A percentile compares a stretch with the other conserved stretches of the same genome.
phyloP scores from a whole-genome alignment of 2,329 filamentous ascomycete genomes.

The Alternaria sp. region DNA sequence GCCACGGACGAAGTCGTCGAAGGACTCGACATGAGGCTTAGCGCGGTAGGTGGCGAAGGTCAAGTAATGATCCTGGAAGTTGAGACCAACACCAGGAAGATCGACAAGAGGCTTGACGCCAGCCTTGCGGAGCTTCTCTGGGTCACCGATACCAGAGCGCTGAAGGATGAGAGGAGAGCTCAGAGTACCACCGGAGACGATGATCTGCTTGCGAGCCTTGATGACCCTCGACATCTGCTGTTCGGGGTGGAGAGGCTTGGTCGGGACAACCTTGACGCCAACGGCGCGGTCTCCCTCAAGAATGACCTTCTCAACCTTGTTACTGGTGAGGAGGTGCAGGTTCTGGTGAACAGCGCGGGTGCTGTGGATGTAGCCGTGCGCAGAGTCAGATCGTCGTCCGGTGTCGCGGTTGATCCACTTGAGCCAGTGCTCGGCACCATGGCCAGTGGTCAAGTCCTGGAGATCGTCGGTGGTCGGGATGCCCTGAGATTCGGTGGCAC shows the following conservation, averaged over 20 bases:
- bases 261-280: conserved; percentile 72
- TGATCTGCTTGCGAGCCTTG: conserved; percentile 74
- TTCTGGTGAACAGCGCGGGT: conserved; percentile 74
- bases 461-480: conserved; percentile 79
- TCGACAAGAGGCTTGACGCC: conserved; percentile 74
- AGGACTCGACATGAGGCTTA: conserved; percentile 76
- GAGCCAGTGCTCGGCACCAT: conserved; percentile 80
- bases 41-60: conserved; percentile 74
- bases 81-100: conserved; percentile 74
- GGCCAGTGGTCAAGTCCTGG: conserved; percentile 71
- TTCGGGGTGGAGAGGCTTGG: conserved; percentile 68
- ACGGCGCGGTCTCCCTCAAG: conserved; percentile 75
- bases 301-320: conserved; percentile 78
- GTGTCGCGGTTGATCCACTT: conserved; percentile 80
- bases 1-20: conserved; percentile 80
- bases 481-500: conserved; percentile 73
- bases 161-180: conserved; percentile 78
- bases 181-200: conserved; percentile 74
- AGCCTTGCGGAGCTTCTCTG: conserved; percentile 71
- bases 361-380: conserved; percentile 78
- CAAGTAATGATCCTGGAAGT: conserved; percentile 79
- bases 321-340: conserved; percentile 75
- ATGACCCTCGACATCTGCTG: conserved; percentile 63
- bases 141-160: conserved; percentile 75
- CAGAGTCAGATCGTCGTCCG: conserved; percentile 76